Conservation (phyloP, 768 basidiomycete species). For the Mycena haematopus region DNA sequence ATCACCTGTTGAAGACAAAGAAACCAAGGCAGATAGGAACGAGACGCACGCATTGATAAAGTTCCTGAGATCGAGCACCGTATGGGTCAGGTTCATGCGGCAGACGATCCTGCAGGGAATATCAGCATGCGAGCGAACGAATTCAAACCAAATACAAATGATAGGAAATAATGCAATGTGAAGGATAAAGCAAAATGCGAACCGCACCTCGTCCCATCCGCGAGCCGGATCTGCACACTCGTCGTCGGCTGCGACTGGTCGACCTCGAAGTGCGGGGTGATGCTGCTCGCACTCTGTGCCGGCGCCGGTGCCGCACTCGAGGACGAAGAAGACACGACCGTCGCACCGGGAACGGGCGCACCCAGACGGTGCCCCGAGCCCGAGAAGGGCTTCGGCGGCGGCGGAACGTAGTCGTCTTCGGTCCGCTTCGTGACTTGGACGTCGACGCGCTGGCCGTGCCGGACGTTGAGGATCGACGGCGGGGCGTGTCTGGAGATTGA, state of each 20-base stretch:
- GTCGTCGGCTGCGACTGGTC: constrained; percentile 71
- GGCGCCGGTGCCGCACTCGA: neutral
- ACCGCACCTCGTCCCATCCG: constrained; percentile 78
- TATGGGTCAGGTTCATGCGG: constrained; percentile 78
- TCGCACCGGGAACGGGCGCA: constrained; percentile 49
- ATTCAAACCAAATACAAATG: no score
- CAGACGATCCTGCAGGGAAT: constrained; percentile 63
- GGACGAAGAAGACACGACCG: constrained; percentile 12
- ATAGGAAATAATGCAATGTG: constrained; percentile 8
- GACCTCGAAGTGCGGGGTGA: constrained; percentile 62
- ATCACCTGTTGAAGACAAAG: no score
- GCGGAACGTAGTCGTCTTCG: constrained; percentile 60
- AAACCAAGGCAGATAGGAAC: neutral
- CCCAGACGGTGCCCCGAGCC: constrained; percentile 72
- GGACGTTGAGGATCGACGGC: constrained; percentile 62
- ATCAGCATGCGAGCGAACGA: neutral
- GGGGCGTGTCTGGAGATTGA: constrained; percentile 53
- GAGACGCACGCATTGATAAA: constrained; percentile 74
- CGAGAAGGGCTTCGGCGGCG: constrained; percentile 54
- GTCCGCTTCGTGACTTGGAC: constrained; percentile 63
- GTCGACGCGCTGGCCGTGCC: constrained; percentile 66
- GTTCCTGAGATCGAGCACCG: constrained; percentile 68
- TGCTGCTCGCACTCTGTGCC: neutral
- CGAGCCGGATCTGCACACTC: constrained; percentile 74
- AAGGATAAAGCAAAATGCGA: no score